Percentiles rank a stretch among this genome's conserved stretches.
These are phyloP conservation scores for Fraxinus dipetala DNA, from an alignment of 305 asterid genomes.

Conservation along the genomic window DNA sequence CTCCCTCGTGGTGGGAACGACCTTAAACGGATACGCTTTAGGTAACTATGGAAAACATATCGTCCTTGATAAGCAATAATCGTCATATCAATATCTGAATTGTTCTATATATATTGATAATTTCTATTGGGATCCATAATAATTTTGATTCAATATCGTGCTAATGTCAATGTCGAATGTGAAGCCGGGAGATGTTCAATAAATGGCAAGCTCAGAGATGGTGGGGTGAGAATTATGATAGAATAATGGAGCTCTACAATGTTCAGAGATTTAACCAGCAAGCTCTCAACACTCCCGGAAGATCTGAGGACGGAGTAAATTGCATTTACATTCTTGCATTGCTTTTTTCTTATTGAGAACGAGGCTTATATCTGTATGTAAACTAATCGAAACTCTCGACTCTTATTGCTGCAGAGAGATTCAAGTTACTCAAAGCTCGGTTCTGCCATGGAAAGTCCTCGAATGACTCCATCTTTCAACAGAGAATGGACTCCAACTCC, in stretches of 20 bases:
- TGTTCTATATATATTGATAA: neutral
- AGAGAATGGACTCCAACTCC: conserved; percentile 69
- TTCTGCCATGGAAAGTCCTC: conserved; percentile 74
- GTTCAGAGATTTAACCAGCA: conserved; percentile 91
- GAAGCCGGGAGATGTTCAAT: conserved; percentile 95
- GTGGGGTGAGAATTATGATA: conserved; percentile 97
- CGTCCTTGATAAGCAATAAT: neutral
- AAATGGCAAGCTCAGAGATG: conserved; percentile 99
- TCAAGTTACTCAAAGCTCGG: conserved; percentile 81
- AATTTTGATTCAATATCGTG: conserved; percentile 12
- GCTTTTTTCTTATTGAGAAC: neutral
- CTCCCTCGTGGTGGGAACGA: conserved; percentile 91
- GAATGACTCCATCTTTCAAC: conserved; percentile 68
- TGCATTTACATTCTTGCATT: neutral
- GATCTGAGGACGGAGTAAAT: conserved; percentile 92
- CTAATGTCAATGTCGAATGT: conserved; percentile 19
- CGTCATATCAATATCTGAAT: neutral
- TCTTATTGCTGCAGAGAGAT: conserved; percentile 68
- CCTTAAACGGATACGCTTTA: conserved; percentile 93
- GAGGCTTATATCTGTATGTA: neutral
- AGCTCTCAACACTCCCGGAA: conserved; percentile 81
- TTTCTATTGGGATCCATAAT: neutral
- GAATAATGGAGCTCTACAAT: conserved; percentile 96
- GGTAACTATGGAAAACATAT: conserved; percentile 36
- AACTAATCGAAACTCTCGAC: neutral